Evolutionary conservation across 2,329 filamentous ascomycete species (phyloP), one percentile per base, ranked within the genome.

Genomic region (Xylaria sp.): DNA sequence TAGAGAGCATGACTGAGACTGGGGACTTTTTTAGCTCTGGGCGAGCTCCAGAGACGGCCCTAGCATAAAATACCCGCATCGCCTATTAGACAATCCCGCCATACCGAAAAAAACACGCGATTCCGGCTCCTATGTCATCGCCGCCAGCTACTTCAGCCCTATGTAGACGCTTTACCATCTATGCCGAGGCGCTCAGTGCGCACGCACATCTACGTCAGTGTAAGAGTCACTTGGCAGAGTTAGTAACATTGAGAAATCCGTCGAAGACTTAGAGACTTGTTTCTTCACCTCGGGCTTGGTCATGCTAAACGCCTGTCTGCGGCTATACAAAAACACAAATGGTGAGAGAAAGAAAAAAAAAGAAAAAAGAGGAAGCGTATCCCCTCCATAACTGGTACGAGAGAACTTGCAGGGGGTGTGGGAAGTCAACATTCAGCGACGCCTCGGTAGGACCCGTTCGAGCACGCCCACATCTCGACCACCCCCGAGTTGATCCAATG

Each of bases 1-100:
- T 68, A 68, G 60, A 64, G 50, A 68, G 65, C 66, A 65, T 68
- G 62, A 65, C 63, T 21, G 40, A 55, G 35, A 50, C 40, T 48
- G 25, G 27, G 27, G 35, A 18, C 6, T 13, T 2, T n/a, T 29
- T 13, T 42, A 44, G 55, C 40, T 42, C 40, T 13, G 3, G 48
- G 48, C 18, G 18, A 8, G 25, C 16, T 21, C 29, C 6, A 25
- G 23, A 29, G 18, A 5, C 51, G 16, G 40, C 40, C 40, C 40
- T 18, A 44, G 27, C 48, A 40, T 57, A 42, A 42, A 29, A 44
- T 44, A 47, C 37, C 37, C n/a, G 37, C 35, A 57, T 5, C 18
- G 25, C 40, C 40, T 48, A 3, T 18, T 48, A 6, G 42, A 23
- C 32, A 29, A 44, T 42, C 40, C 25, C 37, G 47, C 37, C 37